These are phyloP conservation scores for Globisporangium nagaii DNA, from an alignment of 352 stramenopile species.

Conservation along the genomic window DNA sequence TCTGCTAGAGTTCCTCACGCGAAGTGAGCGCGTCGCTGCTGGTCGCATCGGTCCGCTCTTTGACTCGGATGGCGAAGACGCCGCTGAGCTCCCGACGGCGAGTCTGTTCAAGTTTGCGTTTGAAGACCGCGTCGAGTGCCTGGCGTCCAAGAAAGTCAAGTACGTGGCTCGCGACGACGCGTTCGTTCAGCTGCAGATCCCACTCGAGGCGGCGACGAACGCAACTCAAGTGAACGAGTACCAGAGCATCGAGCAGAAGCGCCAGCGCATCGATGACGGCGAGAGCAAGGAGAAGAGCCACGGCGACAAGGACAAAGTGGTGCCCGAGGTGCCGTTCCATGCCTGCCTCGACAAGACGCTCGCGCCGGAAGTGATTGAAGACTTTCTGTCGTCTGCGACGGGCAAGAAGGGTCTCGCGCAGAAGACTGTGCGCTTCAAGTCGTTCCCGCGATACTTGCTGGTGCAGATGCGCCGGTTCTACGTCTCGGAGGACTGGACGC, in stretches of 20 bases:
- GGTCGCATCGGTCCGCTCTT: conserved; percentile 48
- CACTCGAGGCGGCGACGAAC: conserved; percentile 83
- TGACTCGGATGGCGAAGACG: conserved; percentile 23
- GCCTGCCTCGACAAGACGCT: conserved; percentile 93
- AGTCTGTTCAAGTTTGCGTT: conserved; percentile 93
- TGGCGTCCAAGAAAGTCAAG: conserved; percentile 79
- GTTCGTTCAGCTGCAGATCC: conserved; percentile 84
- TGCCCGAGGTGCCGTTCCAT: conserved; percentile 91
- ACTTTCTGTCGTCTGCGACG: conserved; percentile 77
- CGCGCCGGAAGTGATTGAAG: conserved; percentile 89
- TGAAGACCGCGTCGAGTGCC: conserved; percentile 77
- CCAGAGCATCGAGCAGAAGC: conserved; percentile 80
- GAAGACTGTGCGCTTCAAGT: conserved; percentile 86
- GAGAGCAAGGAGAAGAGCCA: conserved; percentile 25
- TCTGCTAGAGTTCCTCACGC: conserved; percentile 91
- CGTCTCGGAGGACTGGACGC: conserved; percentile 93
- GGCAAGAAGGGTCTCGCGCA: conserved; percentile 72
- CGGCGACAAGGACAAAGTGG: conserved; percentile 33
- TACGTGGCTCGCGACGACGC: conserved; percentile 82
- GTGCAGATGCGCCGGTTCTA: conserved; percentile 97
- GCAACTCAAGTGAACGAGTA: conserved; percentile 81
- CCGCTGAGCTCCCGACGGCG: conserved; percentile 55
- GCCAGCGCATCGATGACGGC: conserved; percentile 76
- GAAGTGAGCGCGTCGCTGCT: conserved; percentile 63
- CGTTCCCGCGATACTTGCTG: conserved; percentile 96